Conservation (phyloP, 192 early-diverging fungal genomes). For the Coemansia guatemalensis region DNA sequence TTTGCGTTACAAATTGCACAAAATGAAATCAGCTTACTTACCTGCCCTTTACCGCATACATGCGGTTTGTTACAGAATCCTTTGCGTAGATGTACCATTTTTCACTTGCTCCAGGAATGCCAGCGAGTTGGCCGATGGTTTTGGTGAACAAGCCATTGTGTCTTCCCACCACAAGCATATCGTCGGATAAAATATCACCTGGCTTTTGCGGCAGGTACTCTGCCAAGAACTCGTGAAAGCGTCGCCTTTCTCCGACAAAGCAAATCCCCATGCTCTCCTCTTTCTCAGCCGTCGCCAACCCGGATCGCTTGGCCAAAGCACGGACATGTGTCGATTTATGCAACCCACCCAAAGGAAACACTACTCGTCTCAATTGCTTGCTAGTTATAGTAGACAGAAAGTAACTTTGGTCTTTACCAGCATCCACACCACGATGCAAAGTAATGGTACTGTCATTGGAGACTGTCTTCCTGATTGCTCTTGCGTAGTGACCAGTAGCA, state of each 20-base stretch:
- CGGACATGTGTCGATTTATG: constrained; percentile 71
- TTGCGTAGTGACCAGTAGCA: constrained; percentile 68
- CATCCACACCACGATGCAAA: constrained; percentile 58
- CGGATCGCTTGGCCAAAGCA: constrained; percentile 56
- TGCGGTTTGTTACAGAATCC: constrained; percentile 58
- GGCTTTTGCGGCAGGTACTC: constrained; percentile 55
- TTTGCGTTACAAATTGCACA: constrained; percentile 8
- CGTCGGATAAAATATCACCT: constrained; percentile 48
- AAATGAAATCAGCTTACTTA: constrained; percentile 32
- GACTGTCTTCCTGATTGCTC: neutral
- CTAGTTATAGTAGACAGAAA: constrained; percentile 70
- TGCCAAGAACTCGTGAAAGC: constrained; percentile 76
- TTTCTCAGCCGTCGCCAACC: constrained; percentile 60
- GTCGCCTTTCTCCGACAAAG: constrained; percentile 81
- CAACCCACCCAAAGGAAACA: constrained; percentile 84
- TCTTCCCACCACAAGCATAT: constrained; percentile 27
- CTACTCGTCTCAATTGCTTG: constrained; percentile 28
- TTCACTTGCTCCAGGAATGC: constrained; percentile 60
- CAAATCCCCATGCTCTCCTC: constrained; percentile 98
- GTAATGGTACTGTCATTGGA: neutral
- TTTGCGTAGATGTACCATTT: constrained; percentile 79
- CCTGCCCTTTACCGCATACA: constrained; percentile 71
- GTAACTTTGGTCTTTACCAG: constrained; percentile 91
- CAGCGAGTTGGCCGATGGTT: constrained; percentile 80
- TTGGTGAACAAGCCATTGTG: constrained; percentile 70